Evolutionary conservation across 768 basidiomycete species (phyloP).

Genomic region (Tephrocybe rancida): DNA sequence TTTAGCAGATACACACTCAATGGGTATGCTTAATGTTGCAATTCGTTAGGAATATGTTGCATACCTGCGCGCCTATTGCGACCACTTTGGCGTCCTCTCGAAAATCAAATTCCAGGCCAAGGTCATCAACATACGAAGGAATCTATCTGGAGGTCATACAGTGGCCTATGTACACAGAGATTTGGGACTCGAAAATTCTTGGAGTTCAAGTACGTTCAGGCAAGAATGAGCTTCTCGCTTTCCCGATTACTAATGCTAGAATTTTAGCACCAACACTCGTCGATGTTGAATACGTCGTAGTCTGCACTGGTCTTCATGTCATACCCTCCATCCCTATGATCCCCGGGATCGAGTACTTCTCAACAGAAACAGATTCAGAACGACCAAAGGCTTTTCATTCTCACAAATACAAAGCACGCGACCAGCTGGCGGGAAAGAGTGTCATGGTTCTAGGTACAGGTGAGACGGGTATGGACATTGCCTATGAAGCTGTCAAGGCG

Average conservation of each 20-base stretch:
- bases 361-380: conserved; percentile 22
- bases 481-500: conserved; percentile 50
- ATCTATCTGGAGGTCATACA: conserved; percentile 34
- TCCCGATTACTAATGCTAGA: not conserved
- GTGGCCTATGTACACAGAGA: conserved; percentile 33
- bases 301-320: conserved; percentile 62
- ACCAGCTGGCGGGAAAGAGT: conserved; percentile 43
- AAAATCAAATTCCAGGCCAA: conserved; percentile 39
- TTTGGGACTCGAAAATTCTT: conserved; percentile 21
- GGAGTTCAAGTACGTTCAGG: conserved; percentile 27
- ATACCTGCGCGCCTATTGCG: conserved; percentile 50
- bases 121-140: conserved; percentile 39
- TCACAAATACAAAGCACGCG: conserved; percentile 47
- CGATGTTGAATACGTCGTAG: conserved; percentile 41
- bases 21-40: not conserved
- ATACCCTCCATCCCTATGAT: conserved; percentile 51
- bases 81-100: conserved; percentile 39
- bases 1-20: not conserved
- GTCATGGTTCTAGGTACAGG: conserved; percentile 63
- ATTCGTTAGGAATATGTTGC: conserved; percentile 44
- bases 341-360: conserved; percentile 47
- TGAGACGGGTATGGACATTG: conserved; percentile 67
- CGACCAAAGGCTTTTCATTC: conserved; percentile 47
- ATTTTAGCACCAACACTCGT: conserved; percentile 33
- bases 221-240: too few relatives aligned